Conservation (phyloP, 352 stramenopile genomes). For the Pythium folliculosum region DNA sequence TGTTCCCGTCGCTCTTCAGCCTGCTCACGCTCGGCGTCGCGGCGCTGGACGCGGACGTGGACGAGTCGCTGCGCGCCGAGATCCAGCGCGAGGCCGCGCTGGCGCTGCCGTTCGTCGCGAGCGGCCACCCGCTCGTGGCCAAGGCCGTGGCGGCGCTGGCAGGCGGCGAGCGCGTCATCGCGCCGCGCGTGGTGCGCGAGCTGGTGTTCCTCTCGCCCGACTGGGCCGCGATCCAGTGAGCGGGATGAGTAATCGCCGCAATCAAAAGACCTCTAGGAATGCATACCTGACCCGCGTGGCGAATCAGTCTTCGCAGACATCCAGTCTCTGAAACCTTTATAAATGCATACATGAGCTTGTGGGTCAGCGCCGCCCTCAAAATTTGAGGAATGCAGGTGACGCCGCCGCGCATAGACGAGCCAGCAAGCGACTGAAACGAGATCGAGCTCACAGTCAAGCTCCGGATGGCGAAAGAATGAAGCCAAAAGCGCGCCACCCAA, state of each 20-base stretch:
- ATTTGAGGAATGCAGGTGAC: too few species aligned
- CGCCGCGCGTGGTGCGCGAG: background rate
- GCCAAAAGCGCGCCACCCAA: too few species aligned
- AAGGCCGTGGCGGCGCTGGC: slow-evolving; percentile 11
- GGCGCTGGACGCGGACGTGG: slow-evolving; percentile 28
- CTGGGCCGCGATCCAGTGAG: slow-evolving; percentile 18
- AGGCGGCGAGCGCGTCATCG: background rate
- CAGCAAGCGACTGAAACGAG: too few species aligned
- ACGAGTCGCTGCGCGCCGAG: background rate
- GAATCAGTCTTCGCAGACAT: too few species aligned
- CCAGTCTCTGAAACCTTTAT: too few species aligned
- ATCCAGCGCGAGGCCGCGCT: slow-evolving; percentile 3
- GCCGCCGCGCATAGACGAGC: too few species aligned
- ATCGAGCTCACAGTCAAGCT: too few species aligned
- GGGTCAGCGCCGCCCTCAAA: too few species aligned
- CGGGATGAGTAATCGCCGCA: background rate
- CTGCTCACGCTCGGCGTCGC: slow-evolving; percentile 46
- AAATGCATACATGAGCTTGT: too few species aligned
- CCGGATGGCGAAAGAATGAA: too few species aligned
- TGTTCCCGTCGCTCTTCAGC: slow-evolving; percentile 59
- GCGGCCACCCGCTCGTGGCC: slow-evolving; percentile 13
- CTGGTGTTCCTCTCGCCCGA: slow-evolving; percentile 21
- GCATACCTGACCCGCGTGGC: too few species aligned
- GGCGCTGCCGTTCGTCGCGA: slow-evolving; percentile 6
- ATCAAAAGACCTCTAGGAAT: background rate